A percentile compares a stretch with the other conserved stretches of the same genome.
phyloP scores from a whole-genome alignment of 192 early-diverging fungal genomes.

The Coemansia sp. region DNA sequence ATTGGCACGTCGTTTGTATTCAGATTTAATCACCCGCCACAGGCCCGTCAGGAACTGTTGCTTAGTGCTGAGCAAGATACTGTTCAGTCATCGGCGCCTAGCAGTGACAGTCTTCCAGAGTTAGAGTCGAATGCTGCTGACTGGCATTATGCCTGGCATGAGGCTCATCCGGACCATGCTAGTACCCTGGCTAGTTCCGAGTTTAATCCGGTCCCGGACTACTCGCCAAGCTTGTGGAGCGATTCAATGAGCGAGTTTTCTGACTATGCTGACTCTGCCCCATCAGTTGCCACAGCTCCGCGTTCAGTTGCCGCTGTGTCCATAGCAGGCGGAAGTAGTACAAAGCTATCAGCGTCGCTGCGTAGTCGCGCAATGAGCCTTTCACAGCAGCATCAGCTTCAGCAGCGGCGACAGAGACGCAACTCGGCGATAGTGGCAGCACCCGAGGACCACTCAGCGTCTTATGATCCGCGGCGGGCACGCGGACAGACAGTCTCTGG shows the following conservation, averaged over 20 bases:
- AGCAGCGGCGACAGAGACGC: constrained; percentile 20
- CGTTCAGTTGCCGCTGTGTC: not conserved
- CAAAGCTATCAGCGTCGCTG: constrained; percentile 20
- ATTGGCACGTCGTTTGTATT: constrained; percentile 84
- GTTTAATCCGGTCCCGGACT: not conserved
- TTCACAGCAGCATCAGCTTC: constrained; percentile 7
- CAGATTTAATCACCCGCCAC: constrained; percentile 82
- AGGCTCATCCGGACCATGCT: constrained; percentile 58
- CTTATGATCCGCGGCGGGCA: constrained; percentile 15
- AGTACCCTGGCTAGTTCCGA: not conserved
- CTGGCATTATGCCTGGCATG: constrained; percentile 78
- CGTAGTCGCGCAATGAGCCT: constrained; percentile 18
- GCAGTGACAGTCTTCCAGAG: constrained; percentile 27
- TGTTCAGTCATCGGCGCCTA: constrained; percentile 16
- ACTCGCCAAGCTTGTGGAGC: constrained; percentile 43
- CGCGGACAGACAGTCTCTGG: constrained; percentile 37
- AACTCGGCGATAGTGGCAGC: constrained; percentile 19
- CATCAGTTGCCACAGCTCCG: not conserved
- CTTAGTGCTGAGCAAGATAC: constrained; percentile 16
- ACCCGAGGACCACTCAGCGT: constrained; percentile 1
- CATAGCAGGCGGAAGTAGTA: not conserved
- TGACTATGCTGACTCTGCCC: constrained; percentile 6
- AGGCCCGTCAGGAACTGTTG: constrained; percentile 60
- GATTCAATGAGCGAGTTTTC: constrained; percentile 42
- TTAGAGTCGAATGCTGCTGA: constrained; percentile 59